Conservation (phyloP, 208 protist genomes). For the Leishmania tarentolae region DNA sequence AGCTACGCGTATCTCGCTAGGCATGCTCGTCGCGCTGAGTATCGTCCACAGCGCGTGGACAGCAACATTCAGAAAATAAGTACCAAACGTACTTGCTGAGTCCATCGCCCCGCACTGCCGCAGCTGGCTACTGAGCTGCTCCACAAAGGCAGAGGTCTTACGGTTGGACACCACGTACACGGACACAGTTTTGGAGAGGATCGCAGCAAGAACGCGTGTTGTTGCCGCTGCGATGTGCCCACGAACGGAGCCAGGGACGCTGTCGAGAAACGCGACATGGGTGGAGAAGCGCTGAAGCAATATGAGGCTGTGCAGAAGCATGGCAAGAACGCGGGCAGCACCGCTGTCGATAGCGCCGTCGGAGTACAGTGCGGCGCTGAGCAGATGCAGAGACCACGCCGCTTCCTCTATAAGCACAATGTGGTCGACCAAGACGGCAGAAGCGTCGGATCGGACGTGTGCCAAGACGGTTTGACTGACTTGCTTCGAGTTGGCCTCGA, state of each 20-base stretch:
- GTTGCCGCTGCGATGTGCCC: slow-evolving; percentile 26
- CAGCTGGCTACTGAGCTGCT: slow-evolving; percentile 29
- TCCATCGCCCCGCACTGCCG: slow-evolving; percentile 37
- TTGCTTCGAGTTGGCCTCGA: slow-evolving; percentile 15
- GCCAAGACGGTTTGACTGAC: slow-evolving; percentile 11
- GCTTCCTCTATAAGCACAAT: slow-evolving; percentile 27
- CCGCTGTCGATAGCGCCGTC: slow-evolving; percentile 22
- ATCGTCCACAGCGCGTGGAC: slow-evolving; percentile 33
- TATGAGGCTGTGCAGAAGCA: slow-evolving; percentile 28
- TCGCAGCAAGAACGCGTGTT: slow-evolving; percentile 14
- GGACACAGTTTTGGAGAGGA: slow-evolving; percentile 30
- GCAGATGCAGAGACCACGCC: slow-evolving; percentile 36
- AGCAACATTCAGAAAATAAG: slow-evolving; percentile 33
- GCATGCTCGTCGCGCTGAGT: slow-evolving; percentile 23
- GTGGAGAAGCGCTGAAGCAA: slow-evolving; percentile 22
- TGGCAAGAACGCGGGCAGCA: slow-evolving; percentile 15
- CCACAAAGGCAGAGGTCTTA: slow-evolving; percentile 36
- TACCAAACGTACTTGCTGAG: slow-evolving; percentile 15
- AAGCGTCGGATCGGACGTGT: slow-evolving; percentile 9
- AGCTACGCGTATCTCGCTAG: slow-evolving; percentile 16
- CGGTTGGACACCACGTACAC: slow-evolving; percentile 32
- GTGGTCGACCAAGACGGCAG: slow-evolving; percentile 10
- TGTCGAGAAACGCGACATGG: slow-evolving; percentile 3
- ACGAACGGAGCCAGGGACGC: slow-evolving; percentile 18
- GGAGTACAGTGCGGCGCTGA: slow-evolving; percentile 28